These are phyloP conservation scores for Yamadazyma tumulicola DNA, from an alignment of 805 yeast genomes.

Conservation along the genomic window DNA sequence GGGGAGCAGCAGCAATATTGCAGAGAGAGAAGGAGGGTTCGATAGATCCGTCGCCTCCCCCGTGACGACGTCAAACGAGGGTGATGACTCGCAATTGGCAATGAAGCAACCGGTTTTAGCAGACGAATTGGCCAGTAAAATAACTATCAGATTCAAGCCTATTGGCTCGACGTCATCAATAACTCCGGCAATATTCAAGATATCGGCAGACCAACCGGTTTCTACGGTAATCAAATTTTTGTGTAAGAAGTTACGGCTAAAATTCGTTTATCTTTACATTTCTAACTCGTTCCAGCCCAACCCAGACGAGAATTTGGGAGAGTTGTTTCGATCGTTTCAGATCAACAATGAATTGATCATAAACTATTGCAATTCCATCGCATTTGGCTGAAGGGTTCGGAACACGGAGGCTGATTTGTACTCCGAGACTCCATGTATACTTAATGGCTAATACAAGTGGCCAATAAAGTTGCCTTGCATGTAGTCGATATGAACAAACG, in stretches of 20 bases:
- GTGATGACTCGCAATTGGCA: background rate
- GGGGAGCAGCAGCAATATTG: no score
- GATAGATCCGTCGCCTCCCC: no score
- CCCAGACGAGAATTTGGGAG: constrained; percentile 37
- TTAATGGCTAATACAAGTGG: constrained; percentile 20
- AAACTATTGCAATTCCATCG: constrained; percentile 37
- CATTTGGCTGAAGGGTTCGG: constrained; percentile 32
- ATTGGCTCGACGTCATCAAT: constrained; percentile 56
- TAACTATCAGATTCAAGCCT: constrained; percentile 54
- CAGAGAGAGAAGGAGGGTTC: no score
- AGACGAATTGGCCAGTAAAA: constrained; percentile 23
- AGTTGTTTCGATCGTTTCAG: constrained; percentile 26
- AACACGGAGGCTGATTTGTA: background rate
- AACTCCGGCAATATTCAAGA: constrained; percentile 48
- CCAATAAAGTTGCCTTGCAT: constrained; percentile 44
- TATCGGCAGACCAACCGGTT: constrained; percentile 45
- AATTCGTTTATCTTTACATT: constrained; percentile 28
- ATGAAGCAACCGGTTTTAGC: background rate
- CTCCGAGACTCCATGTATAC: no score
- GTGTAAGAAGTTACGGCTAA: constrained; percentile 32
- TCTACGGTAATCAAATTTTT: constrained; percentile 46
- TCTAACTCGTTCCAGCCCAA: constrained; percentile 41
- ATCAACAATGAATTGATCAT: constrained; percentile 34
- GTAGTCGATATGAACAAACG: constrained; percentile 77
- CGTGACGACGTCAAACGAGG: no score